These are phyloP conservation scores for Erysimum cheiri DNA, from an alignment of 441 rosid genomes.

Conservation along the genomic window DNA sequence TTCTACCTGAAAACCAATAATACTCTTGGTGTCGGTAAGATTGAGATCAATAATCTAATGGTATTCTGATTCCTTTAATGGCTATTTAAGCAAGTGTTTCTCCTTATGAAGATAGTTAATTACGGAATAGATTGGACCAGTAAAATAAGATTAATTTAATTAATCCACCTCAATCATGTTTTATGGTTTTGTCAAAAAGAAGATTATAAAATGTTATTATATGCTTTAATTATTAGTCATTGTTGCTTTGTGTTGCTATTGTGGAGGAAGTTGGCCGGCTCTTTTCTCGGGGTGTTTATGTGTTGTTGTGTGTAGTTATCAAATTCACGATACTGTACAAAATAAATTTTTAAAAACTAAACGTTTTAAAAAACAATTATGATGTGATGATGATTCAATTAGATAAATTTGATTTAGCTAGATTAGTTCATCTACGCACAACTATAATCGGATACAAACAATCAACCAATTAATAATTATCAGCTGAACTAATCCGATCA, in stretches of 20 bases:
- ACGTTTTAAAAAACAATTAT: background rate
- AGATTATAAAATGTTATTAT: slow-evolving; percentile 7
- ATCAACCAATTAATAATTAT: background rate
- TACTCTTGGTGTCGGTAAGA: slow-evolving; percentile 34
- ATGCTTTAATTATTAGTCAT: slow-evolving; percentile 28
- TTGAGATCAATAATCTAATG: slow-evolving; percentile 24
- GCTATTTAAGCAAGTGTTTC: slow-evolving; percentile 21
- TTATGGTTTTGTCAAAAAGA: slow-evolving; percentile 29
- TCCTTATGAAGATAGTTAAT: slow-evolving; percentile 28
- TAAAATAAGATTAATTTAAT: background rate
- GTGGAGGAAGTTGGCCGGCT: slow-evolving; percentile 62
- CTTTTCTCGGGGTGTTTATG: slow-evolving; percentile 48
- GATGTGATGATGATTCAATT: background rate
- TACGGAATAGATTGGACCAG: slow-evolving; percentile 22
- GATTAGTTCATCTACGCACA: background rate
- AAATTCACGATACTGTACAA: slow-evolving; percentile 16
- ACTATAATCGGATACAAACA: background rate
- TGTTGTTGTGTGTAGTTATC: slow-evolving; percentile 34
- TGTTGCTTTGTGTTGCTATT: slow-evolving; percentile 52
- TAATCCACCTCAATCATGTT: slow-evolving; percentile 31
- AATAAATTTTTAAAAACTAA: background rate
- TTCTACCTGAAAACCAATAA: background rate
- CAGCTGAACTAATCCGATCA: background rate
- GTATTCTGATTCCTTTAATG: slow-evolving; percentile 17
- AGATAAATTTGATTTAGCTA: background rate